These are phyloP conservation scores for Coniosporium tulheliwenetii DNA, from an alignment of 2,329 filamentous ascomycete genomes.

Conservation along the genomic window DNA sequence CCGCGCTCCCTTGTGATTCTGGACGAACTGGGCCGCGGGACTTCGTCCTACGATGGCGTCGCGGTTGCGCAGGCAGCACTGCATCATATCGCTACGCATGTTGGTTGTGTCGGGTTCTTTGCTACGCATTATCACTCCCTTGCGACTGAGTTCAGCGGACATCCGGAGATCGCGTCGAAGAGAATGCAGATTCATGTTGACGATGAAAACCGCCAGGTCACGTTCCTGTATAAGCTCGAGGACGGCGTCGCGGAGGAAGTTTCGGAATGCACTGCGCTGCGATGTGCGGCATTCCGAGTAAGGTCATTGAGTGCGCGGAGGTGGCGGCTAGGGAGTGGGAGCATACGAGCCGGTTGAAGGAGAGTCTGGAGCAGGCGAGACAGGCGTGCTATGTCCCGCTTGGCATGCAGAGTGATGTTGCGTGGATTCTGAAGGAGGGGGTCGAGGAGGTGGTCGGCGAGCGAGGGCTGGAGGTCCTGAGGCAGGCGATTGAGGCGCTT, in stretches of 20 bases:
- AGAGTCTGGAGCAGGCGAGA: constrained; percentile 69
- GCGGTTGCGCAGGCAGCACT: constrained; percentile 92
- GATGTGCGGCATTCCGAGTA: constrained; percentile 85
- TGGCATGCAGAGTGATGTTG: constrained; percentile 76
- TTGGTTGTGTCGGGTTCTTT: constrained; percentile 91
- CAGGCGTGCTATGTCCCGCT: constrained; percentile 69
- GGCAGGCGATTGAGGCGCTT: constrained; percentile 39
- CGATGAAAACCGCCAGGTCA: constrained; percentile 68
- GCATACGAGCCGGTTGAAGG: constrained; percentile 79
- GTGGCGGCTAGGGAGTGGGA: constrained; percentile 85
- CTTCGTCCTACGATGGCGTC: constrained; percentile 88
- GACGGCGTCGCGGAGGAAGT: constrained; percentile 82
- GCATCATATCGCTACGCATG: constrained; percentile 87
- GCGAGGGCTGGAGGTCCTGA: constrained; percentile 38
- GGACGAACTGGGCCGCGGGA: constrained; percentile 89
- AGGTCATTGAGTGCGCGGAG: constrained; percentile 76
- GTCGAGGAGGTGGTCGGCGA: constrained; percentile 23
- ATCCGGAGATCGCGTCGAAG: constrained; percentile 73
- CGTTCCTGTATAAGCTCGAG: constrained; percentile 89
- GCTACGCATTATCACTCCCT: constrained; percentile 95
- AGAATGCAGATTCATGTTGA: constrained; percentile 95
- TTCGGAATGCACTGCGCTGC: constrained; percentile 98
- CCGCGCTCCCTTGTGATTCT: constrained; percentile 90
- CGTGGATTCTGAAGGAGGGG: constrained; percentile 51
- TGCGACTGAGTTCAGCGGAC: constrained; percentile 74